phyloP scores from a whole-genome alignment of 257 asterid genomes.

The Jasminum sambac region DNA sequence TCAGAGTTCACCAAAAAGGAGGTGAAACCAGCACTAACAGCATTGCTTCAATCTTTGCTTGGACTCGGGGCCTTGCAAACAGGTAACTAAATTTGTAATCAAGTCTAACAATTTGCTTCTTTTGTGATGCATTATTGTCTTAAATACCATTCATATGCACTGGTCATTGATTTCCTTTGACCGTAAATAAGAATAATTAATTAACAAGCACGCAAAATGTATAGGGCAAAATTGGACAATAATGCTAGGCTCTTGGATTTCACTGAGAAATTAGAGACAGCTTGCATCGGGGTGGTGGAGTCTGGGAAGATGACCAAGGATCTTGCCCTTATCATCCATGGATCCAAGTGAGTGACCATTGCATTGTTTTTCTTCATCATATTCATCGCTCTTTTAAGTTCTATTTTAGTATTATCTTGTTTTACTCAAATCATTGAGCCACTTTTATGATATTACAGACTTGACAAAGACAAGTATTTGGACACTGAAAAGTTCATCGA shows the following conservation, averaged over 20 bases:
- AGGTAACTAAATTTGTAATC: constrained; percentile 41
- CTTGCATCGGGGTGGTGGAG: constrained; percentile 88
- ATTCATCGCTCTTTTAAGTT: neutral
- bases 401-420: neutral
- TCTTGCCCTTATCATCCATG: constrained; percentile 90
- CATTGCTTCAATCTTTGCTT: constrained; percentile 98
- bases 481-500: constrained; percentile 94
- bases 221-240: constrained; percentile 88
- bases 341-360: constrained; percentile 65
- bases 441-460: constrained; percentile 42
- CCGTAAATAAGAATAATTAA: neutral
- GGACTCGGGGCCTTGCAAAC: constrained; percentile 99
- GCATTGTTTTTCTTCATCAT: neutral
- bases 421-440: neutral
- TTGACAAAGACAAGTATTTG: constrained; percentile 62
- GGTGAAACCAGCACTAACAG: constrained; percentile 99
- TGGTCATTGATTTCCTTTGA: neutral
- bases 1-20: constrained; percentile 93
- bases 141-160: neutral
- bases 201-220: constrained; percentile 1
- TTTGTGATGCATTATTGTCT: neutral
- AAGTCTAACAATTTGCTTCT: neutral
- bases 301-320: constrained; percentile 98
- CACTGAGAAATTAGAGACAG: constrained; percentile 88
- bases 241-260: constrained; percentile 81